These are phyloP conservation scores for Aspergillus versicolor DNA, from an alignment of 2,329 filamentous ascomycete species.

Conservation along the genomic window DNA sequence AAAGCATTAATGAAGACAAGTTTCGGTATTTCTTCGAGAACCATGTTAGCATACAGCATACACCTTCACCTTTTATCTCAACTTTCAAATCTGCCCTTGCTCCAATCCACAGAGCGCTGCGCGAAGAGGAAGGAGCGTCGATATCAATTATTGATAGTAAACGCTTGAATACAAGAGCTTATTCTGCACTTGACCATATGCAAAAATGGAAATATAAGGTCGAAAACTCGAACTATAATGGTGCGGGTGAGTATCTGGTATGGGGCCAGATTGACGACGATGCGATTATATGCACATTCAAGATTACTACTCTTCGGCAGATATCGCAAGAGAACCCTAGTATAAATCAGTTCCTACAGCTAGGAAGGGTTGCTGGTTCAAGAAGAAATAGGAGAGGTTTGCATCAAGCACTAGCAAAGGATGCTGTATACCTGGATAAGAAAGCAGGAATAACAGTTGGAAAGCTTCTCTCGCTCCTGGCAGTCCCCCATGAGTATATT, in stretches of 20 bases:
- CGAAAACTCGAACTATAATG: conserved; percentile 28
- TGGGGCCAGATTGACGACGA: conserved; percentile 30
- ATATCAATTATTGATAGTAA: conserved; percentile 32
- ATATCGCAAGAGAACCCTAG: conserved; percentile 17
- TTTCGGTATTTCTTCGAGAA: conserved; percentile 23
- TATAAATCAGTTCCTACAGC: conserved; percentile 28
- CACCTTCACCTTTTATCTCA: conserved; percentile 36
- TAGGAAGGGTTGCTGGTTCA: conserved; percentile 16
- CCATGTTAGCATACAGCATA: conserved; percentile 25
- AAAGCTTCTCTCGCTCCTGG: conserved; percentile 20
- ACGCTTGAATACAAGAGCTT: conserved; percentile 24
- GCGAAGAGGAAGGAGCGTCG: conserved; percentile 20
- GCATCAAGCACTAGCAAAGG: conserved; percentile 14
- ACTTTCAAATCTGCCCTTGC: conserved; percentile 25
- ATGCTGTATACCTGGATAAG: conserved; percentile 12
- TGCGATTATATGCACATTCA: conserved; percentile 31
- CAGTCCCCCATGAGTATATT: conserved; percentile 24
- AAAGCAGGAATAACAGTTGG: conserved; percentile 22
- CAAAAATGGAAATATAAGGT: conserved; percentile 16
- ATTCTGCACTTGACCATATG: conserved; percentile 28
- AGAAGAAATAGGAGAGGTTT: conserved; percentile 12
- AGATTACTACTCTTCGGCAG: conserved; percentile 21
- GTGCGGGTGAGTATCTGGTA: conserved; percentile 33
- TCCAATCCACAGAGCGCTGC: conserved; percentile 33
- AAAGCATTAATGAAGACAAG: conserved; percentile 12